Evolutionary conservation across 306 rosid species (phyloP).

Genomic region (Datisca glomerata): DNA sequence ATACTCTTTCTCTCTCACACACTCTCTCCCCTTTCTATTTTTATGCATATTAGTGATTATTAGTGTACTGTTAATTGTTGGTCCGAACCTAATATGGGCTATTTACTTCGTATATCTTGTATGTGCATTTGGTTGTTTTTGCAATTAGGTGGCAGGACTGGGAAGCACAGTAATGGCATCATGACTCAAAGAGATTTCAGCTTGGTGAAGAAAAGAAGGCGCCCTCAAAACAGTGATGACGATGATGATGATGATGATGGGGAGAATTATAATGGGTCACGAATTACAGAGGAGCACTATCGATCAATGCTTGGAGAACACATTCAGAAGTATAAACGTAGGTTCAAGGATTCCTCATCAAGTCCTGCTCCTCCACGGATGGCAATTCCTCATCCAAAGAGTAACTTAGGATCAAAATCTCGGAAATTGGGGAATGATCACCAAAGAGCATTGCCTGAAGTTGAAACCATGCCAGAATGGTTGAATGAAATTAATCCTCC

Average conservation of each 20-base stretch:
- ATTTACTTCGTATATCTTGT: too few relatives aligned
- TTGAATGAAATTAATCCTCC: slow-evolving; percentile 37
- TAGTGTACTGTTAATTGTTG: too few relatives aligned
- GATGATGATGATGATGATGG: slow-evolving; percentile 62
- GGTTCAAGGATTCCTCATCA: slow-evolving; percentile 57
- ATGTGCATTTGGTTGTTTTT: not conserved
- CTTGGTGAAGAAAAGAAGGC: slow-evolving; percentile 45
- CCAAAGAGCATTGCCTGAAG: slow-evolving; percentile 43
- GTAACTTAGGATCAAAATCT: slow-evolving; percentile 36
- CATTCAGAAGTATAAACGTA: slow-evolving; percentile 75
- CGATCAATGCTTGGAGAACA: slow-evolving; percentile 95
- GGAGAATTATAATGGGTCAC: slow-evolving; percentile 37
- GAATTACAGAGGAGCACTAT: slow-evolving; percentile 68
- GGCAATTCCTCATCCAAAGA: slow-evolving; percentile 32
- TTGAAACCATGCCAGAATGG: slow-evolving; percentile 57
- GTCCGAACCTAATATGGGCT: too few relatives aligned
- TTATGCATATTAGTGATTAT: too few relatives aligned
- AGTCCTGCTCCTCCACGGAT: slow-evolving; percentile 41
- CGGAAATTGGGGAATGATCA: slow-evolving; percentile 49
- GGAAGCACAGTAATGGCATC: slow-evolving; percentile 46
- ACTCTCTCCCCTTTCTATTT: not conserved
- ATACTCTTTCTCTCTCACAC: too few relatives aligned
- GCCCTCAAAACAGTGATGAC: slow-evolving; percentile 51
- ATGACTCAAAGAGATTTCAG: slow-evolving; percentile 43
- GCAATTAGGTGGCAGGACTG: slow-evolving; percentile 38